These are phyloP conservation scores for Zizania palustris DNA, from an alignment of 202 grass and related monocot species.

Conservation along the genomic window DNA sequence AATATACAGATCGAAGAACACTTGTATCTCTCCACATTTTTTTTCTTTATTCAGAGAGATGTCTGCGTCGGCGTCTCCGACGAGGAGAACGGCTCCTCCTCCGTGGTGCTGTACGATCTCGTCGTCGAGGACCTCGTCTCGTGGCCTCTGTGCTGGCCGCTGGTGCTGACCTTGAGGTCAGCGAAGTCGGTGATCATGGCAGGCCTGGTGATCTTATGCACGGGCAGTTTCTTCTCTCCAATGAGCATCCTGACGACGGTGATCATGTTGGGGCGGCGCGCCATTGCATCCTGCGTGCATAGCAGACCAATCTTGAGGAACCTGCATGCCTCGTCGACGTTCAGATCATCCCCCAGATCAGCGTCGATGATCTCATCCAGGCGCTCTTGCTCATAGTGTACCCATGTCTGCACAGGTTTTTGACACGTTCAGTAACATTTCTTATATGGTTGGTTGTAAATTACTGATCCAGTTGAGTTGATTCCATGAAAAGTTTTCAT, in stretches of 20 bases:
- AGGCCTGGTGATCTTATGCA: constrained; percentile 65
- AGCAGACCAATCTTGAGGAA: constrained; percentile 81
- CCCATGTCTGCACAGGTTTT: constrained; percentile 76
- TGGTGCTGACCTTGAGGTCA: constrained; percentile 65
- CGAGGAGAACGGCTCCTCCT: constrained; percentile 43
- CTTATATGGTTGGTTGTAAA: not conserved
- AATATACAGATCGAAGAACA: constrained; percentile 36
- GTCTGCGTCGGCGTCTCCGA: constrained; percentile 50
- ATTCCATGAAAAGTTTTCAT: not conserved
- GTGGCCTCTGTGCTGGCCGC: constrained; percentile 28
- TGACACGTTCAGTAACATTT: not conserved
- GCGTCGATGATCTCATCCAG: constrained; percentile 69
- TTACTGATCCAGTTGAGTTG: not conserved
- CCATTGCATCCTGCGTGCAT: constrained; percentile 86
- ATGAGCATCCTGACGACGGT: constrained; percentile 62
- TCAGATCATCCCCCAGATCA: constrained; percentile 52
- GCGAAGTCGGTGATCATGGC: constrained; percentile 76
- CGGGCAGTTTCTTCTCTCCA: constrained; percentile 46
- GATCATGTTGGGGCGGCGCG: constrained; percentile 73
- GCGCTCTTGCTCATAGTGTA: constrained; percentile 49
- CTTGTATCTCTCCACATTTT: not conserved
- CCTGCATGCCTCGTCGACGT: constrained; percentile 62
- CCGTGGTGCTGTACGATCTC: constrained; percentile 52
- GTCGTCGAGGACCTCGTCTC: constrained; percentile 32
- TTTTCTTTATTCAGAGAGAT: constrained; percentile 26